Evolutionary conservation across 2,329 filamentous ascomycete genomes (phyloP), one percentile per base, ranked within the genome.

Genomic region (Epichloe elymi): DNA sequence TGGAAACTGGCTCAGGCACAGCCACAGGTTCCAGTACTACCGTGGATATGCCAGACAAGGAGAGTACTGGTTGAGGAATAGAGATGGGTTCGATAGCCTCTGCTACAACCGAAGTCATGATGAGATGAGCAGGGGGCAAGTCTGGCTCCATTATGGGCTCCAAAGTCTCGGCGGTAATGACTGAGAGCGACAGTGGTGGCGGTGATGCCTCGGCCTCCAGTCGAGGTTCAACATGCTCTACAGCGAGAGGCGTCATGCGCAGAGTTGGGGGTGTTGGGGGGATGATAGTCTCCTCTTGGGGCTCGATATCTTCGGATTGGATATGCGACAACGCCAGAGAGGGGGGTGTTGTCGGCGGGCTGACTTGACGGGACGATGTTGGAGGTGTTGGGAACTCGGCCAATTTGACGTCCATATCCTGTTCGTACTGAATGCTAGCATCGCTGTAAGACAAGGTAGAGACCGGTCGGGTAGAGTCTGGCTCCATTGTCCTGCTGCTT

Each of bases 331-430:
- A 60, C 42, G 60, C 68, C 33, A 78, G 63, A 0, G 63, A 0
- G 63, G 58, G 58, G 4, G 69, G 66, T 1, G 61, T 59, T 10
- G 63, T 57, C 1, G 64, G 59, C 19, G 64, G 50, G 39, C 68
- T 60, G 5, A 59, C 37, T n/a, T 46, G 60, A 1, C 63, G 59
- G 3, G 67, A 59, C n/a, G 70, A 69, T 0, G 67, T 67, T 1
- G 76, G 76, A 4, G 78, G 77, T 12, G 73, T 68, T 2, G 77
- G 76, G 65, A 80, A 79, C 56, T 73, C 70, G 15, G 72, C 70
- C 46, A 81, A 65, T 57, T 74, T 76, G 51, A 73, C 70, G 17
- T 72, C 72, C 61, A 79, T 70, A 23, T 74, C 71, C 14, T 62
- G 61, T 41, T 77, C 74, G 54, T 74, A 68, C 55, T 79, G 75